Conservation (phyloP, 2,329 filamentous ascomycete genomes). For the Neonectria coccinea region DNA sequence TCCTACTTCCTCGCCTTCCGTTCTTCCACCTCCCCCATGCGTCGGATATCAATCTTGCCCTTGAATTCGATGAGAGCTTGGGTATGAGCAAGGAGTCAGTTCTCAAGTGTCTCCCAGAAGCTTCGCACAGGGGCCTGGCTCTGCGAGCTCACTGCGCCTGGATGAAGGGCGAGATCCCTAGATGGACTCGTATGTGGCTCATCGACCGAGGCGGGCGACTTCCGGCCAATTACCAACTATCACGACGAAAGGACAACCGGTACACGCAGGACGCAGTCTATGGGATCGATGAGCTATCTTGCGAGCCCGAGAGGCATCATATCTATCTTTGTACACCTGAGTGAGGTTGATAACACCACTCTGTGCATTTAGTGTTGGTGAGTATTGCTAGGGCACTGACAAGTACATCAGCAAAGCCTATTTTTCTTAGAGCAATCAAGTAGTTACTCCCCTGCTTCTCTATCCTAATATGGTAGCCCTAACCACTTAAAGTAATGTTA, state of each 20-base stretch:
- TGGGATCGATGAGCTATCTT: neutral
- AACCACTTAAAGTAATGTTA: too few relatives aligned
- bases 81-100: neutral
- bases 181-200: conserved; percentile 16
- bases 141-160: conserved; percentile 14
- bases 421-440: too few relatives aligned
- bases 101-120: neutral
- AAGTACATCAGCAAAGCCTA: too few relatives aligned
- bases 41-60: neutral
- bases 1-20: too few relatives aligned
- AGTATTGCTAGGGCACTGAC: too few relatives aligned
- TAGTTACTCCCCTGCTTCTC: too few relatives aligned
- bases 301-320: conserved; percentile 1
- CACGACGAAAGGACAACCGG: neutral
- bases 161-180: conserved; percentile 6
- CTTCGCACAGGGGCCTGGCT: conserved; percentile 8
- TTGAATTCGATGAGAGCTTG: conserved; percentile 3
- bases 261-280: neutral
- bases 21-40: too few relatives aligned
- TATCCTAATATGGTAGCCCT: too few relatives aligned
- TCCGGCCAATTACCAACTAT: conserved; percentile 5
- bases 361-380: too few relatives aligned
- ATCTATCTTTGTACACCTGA: too few relatives aligned
- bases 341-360: too few relatives aligned
- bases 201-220: conserved; percentile 14